Evolutionary conservation across 768 basidiomycete genomes (phyloP).

Genomic region (Phlebiopsis flavidoalba): DNA sequence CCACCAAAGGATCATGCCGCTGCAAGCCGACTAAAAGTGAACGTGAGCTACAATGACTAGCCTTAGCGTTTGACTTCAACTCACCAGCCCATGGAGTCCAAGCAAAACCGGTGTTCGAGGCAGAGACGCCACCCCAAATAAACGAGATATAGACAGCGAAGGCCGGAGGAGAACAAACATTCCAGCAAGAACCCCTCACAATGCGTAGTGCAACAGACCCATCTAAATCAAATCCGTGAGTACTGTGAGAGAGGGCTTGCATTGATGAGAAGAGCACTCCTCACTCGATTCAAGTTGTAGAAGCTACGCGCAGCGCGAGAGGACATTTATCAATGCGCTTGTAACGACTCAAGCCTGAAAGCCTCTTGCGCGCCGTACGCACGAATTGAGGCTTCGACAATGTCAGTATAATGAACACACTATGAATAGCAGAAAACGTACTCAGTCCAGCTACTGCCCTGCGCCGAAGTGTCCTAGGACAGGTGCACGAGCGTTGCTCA

Average conservation of each 20-base stretch:
- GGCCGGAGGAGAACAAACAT: conserved; percentile 42
- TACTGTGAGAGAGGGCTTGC: too few relatives aligned
- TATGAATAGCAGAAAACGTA: not conserved
- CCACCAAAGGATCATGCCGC: conserved; percentile 48
- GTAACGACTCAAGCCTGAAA: conserved; percentile 37
- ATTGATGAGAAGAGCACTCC: too few relatives aligned
- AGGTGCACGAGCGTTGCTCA: conserved; percentile 45
- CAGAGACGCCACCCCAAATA: conserved; percentile 37
- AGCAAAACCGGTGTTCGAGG: conserved; percentile 36
- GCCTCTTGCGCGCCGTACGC: conserved; percentile 49
- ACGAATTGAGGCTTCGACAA: conserved; percentile 38
- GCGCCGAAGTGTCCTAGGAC: conserved; percentile 48
- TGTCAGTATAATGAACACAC: not conserved
- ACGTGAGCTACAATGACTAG: not conserved
- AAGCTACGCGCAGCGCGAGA: conserved; percentile 34
- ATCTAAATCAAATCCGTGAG: conserved; percentile 24
- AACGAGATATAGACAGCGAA: conserved; percentile 50
- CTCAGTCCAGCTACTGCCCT: conserved; percentile 42
- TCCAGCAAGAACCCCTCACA: conserved; percentile 50
- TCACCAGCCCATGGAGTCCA: conserved; percentile 38
- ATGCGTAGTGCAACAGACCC: conserved; percentile 49
- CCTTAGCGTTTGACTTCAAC: not conserved
- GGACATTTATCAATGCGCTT: conserved; percentile 44
- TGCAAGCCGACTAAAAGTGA: conserved; percentile 46
- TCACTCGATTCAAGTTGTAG: conserved; percentile 45